A percentile compares a stretch with the other conserved stretches of the same genome.
These are phyloP conservation scores for Laburnicola sp. DNA, from an alignment of 2,329 filamentous ascomycete species.

Conservation along the genomic window DNA sequence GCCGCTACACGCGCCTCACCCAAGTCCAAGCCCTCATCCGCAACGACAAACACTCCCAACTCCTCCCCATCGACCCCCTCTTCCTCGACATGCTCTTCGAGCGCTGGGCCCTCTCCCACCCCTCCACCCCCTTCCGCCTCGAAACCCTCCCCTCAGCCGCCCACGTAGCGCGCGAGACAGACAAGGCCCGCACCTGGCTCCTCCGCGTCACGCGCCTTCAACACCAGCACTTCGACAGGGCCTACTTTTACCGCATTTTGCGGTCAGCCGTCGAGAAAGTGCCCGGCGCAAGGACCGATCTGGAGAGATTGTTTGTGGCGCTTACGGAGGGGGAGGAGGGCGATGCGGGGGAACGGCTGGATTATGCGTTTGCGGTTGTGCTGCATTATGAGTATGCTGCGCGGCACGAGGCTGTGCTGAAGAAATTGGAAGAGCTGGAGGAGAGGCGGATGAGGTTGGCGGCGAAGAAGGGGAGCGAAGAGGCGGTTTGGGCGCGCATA, in stretches of 20 bases:
- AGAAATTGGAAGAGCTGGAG: neutral
- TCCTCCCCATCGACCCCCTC: neutral
- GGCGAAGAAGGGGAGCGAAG: neutral
- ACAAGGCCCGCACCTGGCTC: constrained; percentile 1
- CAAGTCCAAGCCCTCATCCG: neutral
- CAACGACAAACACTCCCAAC: neutral
- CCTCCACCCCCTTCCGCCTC: neutral
- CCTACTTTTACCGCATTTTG: constrained; percentile 16
- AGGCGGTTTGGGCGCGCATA: constrained; percentile 8
- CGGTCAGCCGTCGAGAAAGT: constrained; percentile 20
- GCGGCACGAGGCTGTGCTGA: constrained; percentile 6
- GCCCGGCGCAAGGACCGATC: constrained; percentile 5
- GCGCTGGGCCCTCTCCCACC: neutral
- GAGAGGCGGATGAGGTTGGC: constrained; percentile 1
- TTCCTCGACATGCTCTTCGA: neutral
- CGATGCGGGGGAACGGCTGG: constrained; percentile 12
- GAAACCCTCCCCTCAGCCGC: neutral
- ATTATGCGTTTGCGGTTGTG: constrained; percentile 13
- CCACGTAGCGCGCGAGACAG: neutral
- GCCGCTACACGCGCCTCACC: neutral
- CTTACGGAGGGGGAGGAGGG: constrained; percentile 16
- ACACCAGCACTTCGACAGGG: neutral
- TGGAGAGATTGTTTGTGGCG: constrained; percentile 24
- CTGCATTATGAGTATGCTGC: constrained; percentile 19
- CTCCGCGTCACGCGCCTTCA: neutral